Evolutionary conservation across 768 basidiomycete species (phyloP).

Genomic region (Suillus subaureus): DNA sequence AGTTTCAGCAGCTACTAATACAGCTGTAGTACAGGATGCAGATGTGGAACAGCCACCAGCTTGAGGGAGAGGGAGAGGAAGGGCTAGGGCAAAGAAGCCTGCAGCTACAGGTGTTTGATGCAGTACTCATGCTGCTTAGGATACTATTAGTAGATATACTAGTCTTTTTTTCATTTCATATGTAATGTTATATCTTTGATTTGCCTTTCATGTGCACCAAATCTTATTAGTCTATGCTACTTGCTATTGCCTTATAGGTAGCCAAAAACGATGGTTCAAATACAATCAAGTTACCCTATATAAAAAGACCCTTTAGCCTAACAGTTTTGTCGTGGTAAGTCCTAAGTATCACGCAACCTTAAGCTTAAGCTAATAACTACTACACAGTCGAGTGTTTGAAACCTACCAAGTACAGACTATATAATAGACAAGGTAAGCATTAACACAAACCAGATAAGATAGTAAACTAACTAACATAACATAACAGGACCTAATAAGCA

Average conservation of each 20-base stretch:
- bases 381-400: background rate
- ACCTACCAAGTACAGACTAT: background rate
- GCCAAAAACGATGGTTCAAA: background rate
- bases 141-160: background rate
- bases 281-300: background rate
- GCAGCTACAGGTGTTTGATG: background rate
- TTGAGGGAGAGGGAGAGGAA: no score
- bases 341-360: background rate
- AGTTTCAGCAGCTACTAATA: no score
- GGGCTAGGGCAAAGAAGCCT: background rate
- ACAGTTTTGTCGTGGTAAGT: background rate
- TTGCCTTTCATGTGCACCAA: background rate
- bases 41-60: no score
- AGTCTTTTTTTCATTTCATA: background rate
- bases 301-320: background rate
- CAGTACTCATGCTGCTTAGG: background rate
- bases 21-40: no score
- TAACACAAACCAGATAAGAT: background rate
- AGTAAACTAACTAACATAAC: background rate
- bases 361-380: slow-evolving; percentile 1
- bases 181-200: background rate
- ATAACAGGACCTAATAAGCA: background rate
- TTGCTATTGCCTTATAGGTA: background rate
- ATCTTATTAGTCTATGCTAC: background rate
- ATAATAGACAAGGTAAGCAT: background rate